Evolutionary conservation across 2,329 filamentous ascomycete species (phyloP), one percentile per base, ranked within the genome.

Genomic region (Balansia obtecta): DNA sequence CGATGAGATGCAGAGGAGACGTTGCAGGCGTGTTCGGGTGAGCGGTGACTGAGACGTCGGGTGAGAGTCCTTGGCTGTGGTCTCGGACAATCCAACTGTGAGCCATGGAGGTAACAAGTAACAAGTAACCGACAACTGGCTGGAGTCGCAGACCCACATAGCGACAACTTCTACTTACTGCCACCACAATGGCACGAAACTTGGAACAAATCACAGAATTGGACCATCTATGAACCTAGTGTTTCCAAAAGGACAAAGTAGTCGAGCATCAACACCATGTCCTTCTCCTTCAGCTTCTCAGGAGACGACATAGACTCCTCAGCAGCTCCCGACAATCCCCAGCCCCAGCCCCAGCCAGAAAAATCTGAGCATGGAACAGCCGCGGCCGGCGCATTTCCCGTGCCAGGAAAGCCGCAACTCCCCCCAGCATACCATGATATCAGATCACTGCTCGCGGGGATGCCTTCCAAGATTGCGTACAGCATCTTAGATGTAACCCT

Each of bases 381-480:
- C 10, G 33, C 27, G 13, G 62, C 66, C 49, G 68, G 71, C 55
- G 80, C 80, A 15, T 84, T 84, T 57, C 80, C 80, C 5, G 74
- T 83, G 22, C 68, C 74, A 45, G 80, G 80, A 52, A 80, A 81
- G 56, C 74, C 79, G 50, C 71, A 80, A 49, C 71, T 84, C 4
- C 71, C 74, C 10, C 71, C 80, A 9, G 67, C 66, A n/a, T 63
- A 63, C 46, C 80, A 83, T 62, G 64, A 68, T 50, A 58, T 83
- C 33, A 59, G 65, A 16, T 60, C 67, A 3, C 71, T 84, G 62
- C 65, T 84, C n/a, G 65, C 70, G 3, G 66, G 66, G 50, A 72
- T 91, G 44, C 87, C 87, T 0, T 86, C 83, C 50, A 86, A 86
- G 64, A 76, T 93, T 50, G 82, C 84, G 16, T 91, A 84, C 65